A percentile compares a stretch with the other conserved stretches of the same genome.
These are phyloP conservation scores for Herpetomonas tarakana DNA, from an alignment of 208 protist genomes.

Conservation along the genomic window DNA sequence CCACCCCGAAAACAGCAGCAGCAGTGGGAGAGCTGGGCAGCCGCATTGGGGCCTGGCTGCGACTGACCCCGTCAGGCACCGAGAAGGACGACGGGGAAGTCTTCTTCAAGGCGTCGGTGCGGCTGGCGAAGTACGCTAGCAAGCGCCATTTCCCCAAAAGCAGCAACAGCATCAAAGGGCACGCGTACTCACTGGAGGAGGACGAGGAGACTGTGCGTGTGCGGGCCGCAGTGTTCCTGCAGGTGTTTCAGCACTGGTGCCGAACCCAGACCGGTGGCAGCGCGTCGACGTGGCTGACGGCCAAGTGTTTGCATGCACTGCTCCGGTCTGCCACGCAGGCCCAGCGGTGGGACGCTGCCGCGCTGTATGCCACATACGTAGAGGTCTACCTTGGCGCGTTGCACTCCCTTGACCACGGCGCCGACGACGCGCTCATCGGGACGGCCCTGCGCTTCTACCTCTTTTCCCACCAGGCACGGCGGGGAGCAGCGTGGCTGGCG, in stretches of 20 bases:
- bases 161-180: not conserved
- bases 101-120: slow-evolving; percentile 1
- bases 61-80: not conserved
- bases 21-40: not conserved
- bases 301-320: not conserved
- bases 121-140: not conserved
- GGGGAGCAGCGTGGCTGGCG: not conserved
- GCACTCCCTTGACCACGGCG: not conserved
- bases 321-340: not conserved
- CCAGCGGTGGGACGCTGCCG: not conserved
- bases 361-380: not conserved
- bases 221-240: not conserved
- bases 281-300: not conserved
- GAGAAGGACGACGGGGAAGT: not conserved
- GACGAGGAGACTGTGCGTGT: not conserved
- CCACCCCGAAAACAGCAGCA: too few relatives aligned
- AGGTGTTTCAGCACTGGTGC: slow-evolving; percentile 5
- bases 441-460: not conserved
- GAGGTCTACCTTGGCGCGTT: not conserved
- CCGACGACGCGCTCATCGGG: not conserved
- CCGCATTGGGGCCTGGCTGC: not conserved
- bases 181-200: not conserved
- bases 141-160: not conserved
- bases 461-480: not conserved
- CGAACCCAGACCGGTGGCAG: not conserved